phyloP scores from a whole-genome alignment of 2,329 filamentous ascomycete species.

The Gaeumannomyces sp. region DNA sequence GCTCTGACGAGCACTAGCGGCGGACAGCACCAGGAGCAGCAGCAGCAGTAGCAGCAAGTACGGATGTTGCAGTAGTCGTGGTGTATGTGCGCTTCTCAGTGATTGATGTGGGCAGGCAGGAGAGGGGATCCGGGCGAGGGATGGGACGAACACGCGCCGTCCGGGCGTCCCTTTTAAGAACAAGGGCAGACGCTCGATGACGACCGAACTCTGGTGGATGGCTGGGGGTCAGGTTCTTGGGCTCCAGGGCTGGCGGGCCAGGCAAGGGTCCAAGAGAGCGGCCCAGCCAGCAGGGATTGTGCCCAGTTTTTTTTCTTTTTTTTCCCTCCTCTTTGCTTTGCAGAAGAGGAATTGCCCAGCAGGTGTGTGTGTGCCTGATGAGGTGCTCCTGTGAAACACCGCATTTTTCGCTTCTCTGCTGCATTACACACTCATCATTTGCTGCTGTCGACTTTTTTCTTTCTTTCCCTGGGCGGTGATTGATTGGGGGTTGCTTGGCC shows the following conservation, averaged over 20 bases:
- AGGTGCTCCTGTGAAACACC: neutral
- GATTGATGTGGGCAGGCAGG: neutral
- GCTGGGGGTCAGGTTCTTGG: neutral
- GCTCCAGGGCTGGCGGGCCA: neutral
- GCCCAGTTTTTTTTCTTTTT: neutral
- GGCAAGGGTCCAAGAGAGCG: neutral
- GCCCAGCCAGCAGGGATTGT: neutral
- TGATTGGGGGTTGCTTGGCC: constrained; percentile 2
- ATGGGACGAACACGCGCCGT: neutral
- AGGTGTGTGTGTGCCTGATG: neutral
- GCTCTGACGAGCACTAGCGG: neutral
- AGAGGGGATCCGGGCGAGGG: neutral
- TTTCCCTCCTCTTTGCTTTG: neutral
- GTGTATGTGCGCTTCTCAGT: neutral
- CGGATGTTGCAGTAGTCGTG: neutral
- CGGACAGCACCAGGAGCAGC: no score
- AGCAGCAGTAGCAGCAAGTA: no score
- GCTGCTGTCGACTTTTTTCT: neutral
- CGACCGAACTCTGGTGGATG: neutral
- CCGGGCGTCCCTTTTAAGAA: neutral
- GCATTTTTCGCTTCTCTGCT: no score
- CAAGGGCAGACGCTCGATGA: neutral
- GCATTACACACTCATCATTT: neutral
- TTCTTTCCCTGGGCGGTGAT: neutral
- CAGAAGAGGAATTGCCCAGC: neutral